Base-by-base conservation (phyloP, 139 green algal species). In the Coelastrella sp. region DNA sequence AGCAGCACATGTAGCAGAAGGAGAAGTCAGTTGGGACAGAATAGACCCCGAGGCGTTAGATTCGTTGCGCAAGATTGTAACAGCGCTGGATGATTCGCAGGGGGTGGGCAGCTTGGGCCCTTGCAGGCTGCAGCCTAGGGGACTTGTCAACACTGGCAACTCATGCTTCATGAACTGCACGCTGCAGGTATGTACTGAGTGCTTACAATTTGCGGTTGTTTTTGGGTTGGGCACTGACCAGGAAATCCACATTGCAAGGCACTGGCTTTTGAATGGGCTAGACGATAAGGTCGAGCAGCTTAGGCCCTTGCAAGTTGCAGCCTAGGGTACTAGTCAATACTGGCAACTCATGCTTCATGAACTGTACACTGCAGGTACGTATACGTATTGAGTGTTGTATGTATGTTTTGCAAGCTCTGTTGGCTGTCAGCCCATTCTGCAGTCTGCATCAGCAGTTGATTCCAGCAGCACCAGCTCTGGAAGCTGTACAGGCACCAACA, bases 301-400 rank as follows among this genome's bases (percentile, higher is more conserved):
- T 32, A 56, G 57, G 60, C 7, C 14, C 23, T 22, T 75, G 56
- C 54, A 80, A 87, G 4, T 84, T 97, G 61, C 82, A 92, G 90
- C 96, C 96, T 1, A 90, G 95, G 5, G 95, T 96, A 7, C 92
- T 98, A 5, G 66, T 95, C 65, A 98, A 98, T 93, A 96, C 95
- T 0, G 96, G 96, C 77, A 97, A 98, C 93, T 92, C 95, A 4
- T 98, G 96, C 95, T 98, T 98, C 89, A 94, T 97, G 89, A 98
- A 97, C 92, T 92, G 91, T 23, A 96, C 94, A 3, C 88, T 97
- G 80, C 95, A 97, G 94, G 94, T 95, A 65, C 7, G 73, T 47
- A 47, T 47, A 47, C 32, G 73, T 47, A 47, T 47, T 47, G 32
- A 47, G 32, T 47, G 32, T 47, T 47, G 32, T 47, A 47, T 47